phyloP scores from a whole-genome alignment of 345 rosid genomes.

The Populus simonii region DNA sequence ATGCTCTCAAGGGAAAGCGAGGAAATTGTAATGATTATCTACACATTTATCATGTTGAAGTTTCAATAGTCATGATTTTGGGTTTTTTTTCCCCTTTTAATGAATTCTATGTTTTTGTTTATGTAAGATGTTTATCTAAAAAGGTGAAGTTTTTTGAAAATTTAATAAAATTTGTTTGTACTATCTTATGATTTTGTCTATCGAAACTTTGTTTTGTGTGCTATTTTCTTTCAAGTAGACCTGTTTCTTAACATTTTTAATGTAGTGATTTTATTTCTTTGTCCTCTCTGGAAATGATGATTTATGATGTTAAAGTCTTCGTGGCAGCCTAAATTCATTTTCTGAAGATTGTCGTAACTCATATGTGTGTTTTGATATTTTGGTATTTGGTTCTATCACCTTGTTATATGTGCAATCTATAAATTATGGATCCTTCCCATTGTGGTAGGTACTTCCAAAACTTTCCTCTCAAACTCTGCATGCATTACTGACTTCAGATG shows the following conservation, averaged over 20 bases:
- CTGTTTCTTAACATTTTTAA: background rate
- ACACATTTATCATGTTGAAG: background rate
- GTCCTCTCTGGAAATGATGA: background rate
- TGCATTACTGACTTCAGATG: constrained; percentile 92
- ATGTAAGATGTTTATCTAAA: background rate
- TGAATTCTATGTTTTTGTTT: background rate
- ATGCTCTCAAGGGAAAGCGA: no score
- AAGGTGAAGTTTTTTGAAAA: background rate
- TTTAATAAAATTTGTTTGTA: background rate
- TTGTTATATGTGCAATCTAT: background rate
- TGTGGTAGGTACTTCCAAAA: constrained; percentile 79
- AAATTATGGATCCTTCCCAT: constrained; percentile 10
- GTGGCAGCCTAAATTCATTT: background rate
- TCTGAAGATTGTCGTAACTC: background rate
- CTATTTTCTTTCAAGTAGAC: no score
- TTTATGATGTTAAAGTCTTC: background rate
- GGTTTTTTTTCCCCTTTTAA: background rate
- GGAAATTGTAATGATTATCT: background rate
- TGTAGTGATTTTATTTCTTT: background rate
- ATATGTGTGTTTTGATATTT: constrained; percentile 7
- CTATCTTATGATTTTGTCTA: background rate
- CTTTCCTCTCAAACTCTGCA: constrained; percentile 87
- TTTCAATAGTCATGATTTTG: background rate
- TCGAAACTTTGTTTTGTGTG: background rate
- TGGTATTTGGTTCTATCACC: constrained; percentile 3